Conservation (phyloP, 75 land plant genomes). For the Chamaecyparis obtusa region DNA sequence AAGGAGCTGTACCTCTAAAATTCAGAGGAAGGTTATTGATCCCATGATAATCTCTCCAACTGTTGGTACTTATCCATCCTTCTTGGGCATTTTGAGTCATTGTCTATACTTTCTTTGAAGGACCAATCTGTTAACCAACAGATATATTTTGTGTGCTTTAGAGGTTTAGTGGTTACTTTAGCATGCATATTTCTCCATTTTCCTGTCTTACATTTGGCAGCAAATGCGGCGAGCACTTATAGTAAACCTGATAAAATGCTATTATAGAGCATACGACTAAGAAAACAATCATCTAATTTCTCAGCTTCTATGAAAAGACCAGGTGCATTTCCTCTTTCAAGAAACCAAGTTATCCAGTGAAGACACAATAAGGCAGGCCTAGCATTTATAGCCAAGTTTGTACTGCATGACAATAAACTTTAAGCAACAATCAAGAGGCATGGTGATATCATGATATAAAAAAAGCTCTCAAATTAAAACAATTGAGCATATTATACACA, state of each 20-base stretch:
- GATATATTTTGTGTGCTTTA: too few species aligned
- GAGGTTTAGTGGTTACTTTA: too few species aligned
- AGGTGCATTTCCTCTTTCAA: neutral
- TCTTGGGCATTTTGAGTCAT: too few species aligned
- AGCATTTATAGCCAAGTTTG: neutral
- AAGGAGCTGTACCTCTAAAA: too few species aligned
- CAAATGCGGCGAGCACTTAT: neutral
- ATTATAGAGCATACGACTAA: neutral
- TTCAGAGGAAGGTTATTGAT: too few species aligned
- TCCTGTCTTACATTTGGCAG: neutral
- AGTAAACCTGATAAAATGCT: neutral
- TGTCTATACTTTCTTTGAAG: too few species aligned
- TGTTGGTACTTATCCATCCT: too few species aligned
- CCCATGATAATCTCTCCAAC: too few species aligned
- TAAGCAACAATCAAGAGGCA: neutral
- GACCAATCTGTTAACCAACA: too few species aligned
- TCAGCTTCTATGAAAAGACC: neutral
- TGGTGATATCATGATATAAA: neutral
- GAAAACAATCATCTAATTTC: neutral
- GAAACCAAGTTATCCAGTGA: neutral
- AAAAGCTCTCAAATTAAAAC: neutral
- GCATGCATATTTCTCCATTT: too few species aligned
- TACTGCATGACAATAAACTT: neutral
- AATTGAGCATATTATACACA: neutral
- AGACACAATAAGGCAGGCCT: neutral